Percentiles rank a stretch among this genome's conserved stretches.
These are phyloP conservation scores for Angophora floribunda DNA, from an alignment of 345 rosid genomes.

Conservation along the genomic window DNA sequence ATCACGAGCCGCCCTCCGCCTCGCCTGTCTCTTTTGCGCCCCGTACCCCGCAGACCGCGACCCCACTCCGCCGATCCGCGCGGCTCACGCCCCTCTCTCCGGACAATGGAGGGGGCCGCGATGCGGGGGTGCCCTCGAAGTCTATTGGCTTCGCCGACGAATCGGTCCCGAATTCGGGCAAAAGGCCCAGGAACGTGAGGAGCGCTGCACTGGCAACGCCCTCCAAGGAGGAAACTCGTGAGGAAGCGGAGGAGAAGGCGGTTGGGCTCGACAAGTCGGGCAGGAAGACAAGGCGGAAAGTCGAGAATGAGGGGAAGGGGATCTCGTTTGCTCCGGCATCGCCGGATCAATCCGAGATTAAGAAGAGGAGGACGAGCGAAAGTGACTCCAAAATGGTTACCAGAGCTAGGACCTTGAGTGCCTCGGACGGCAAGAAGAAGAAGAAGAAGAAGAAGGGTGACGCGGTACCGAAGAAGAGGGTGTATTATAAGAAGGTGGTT, in stretches of 20 bases:
- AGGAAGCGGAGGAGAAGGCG: not conserved
- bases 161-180: not conserved
- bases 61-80: slow-evolving; percentile 43
- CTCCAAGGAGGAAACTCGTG: not conserved
- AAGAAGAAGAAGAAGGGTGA: slow-evolving; percentile 7
- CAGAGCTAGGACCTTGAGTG: not conserved
- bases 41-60: slow-evolving; percentile 29
- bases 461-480: slow-evolving; percentile 15
- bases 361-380: slow-evolving; percentile 27
- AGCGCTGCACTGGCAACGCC: not conserved
- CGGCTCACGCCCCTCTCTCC: slow-evolving; percentile 15
- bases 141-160: not conserved
- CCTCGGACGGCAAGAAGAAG: not conserved
- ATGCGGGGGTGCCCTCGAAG: not conserved
- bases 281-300: not conserved
- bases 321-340: slow-evolving; percentile 38
- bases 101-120: not conserved
- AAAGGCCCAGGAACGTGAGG: not conserved
- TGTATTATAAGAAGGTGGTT: slow-evolving; percentile 56
- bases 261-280: not conserved
- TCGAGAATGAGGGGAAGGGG: slow-evolving; percentile 1
- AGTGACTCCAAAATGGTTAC: slow-evolving; percentile 1
- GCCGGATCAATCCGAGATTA: slow-evolving; percentile 40
- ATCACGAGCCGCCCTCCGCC: slow-evolving; percentile 5
- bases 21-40: slow-evolving; percentile 25